Conservation (phyloP, 1,284 basidiomycete species). For the Apiotrichum gamsii region DNA sequence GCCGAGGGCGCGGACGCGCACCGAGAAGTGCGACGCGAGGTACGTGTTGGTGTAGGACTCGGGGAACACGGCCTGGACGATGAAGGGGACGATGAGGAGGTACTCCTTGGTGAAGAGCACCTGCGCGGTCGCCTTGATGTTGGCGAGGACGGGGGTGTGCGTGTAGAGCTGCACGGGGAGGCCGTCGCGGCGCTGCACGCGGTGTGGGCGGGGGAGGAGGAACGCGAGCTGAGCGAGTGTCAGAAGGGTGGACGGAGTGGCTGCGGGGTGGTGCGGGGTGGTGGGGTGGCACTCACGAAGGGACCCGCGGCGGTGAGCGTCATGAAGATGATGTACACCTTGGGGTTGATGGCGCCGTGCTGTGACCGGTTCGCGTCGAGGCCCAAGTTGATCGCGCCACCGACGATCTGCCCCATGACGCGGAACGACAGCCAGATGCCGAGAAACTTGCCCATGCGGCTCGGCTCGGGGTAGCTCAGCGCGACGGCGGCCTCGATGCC, state of each 20-base stretch:
- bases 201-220: constrained; percentile 7
- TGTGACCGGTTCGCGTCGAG: constrained; percentile 25
- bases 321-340: constrained; percentile 30
- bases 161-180: background rate
- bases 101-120: constrained; percentile 1
- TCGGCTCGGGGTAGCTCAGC: constrained; percentile 30
- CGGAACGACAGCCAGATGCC: constrained; percentile 36
- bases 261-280: too few species aligned
- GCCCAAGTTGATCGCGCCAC: constrained; percentile 38
- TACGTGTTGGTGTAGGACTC: constrained; percentile 9
- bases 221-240: constrained; percentile 3
- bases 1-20: constrained; percentile 4
- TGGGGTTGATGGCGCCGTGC: constrained; percentile 3
- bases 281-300: background rate
- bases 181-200: constrained; percentile 7
- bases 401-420: constrained; percentile 33
- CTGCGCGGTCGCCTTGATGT: constrained; percentile 1
- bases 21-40: constrained; percentile 5
- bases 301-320: constrained; percentile 30
- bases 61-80: constrained; percentile 8
- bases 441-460: constrained; percentile 30
- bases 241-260: too few species aligned
- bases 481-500: constrained; percentile 23
- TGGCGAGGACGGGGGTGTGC: background rate
- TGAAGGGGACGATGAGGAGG: constrained; percentile 5